phyloP scores from a whole-genome alignment of 2,329 filamentous ascomycete species.

The Calonectria fujianensis region DNA sequence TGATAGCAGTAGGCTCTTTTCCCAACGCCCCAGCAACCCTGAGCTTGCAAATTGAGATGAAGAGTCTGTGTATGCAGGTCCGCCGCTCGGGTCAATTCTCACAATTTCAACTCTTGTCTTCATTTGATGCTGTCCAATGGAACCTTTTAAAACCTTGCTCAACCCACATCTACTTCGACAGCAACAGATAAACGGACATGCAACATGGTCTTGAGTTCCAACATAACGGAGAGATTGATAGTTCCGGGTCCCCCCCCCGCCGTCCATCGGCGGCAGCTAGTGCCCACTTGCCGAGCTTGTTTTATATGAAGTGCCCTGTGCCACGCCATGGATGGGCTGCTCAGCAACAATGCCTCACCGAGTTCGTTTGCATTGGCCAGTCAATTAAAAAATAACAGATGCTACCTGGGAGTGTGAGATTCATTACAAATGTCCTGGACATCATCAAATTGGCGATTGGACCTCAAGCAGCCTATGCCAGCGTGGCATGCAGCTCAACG shows the following conservation, averaged over 20 bases:
- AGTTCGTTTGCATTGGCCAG: slow-evolving; percentile 39
- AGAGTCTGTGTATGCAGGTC: slow-evolving; percentile 26
- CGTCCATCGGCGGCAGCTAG: slow-evolving; percentile 24
- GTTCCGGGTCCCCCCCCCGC: slow-evolving; percentile 30
- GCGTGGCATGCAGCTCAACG: slow-evolving; percentile 37
- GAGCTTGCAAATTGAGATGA: neutral
- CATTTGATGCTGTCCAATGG: slow-evolving; percentile 15
- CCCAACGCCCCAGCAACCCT: neutral
- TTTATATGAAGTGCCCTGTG: slow-evolving; percentile 13
- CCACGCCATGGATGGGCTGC: slow-evolving; percentile 17
- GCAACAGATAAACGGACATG: slow-evolving; percentile 43
- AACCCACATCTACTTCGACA: slow-evolving; percentile 28
- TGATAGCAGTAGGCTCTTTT: neutral
- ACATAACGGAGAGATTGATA: neutral
- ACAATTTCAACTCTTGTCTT: slow-evolving; percentile 31
- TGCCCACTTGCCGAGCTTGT: slow-evolving; percentile 36
- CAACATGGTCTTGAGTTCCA: slow-evolving; percentile 35
- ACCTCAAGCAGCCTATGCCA: slow-evolving; percentile 42
- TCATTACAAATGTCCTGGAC: slow-evolving; percentile 29
- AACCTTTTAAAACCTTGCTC: slow-evolving; percentile 20
- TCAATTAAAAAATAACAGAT: slow-evolving; percentile 35
- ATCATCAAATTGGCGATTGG: slow-evolving; percentile 27
- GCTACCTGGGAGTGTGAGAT: slow-evolving; percentile 25
- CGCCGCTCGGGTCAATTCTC: slow-evolving; percentile 23
- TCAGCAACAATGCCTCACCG: slow-evolving; percentile 33